These are phyloP conservation scores for Coniochaeta sp. DNA, from an alignment of 2,329 filamentous ascomycete species.

Conservation along the genomic window DNA sequence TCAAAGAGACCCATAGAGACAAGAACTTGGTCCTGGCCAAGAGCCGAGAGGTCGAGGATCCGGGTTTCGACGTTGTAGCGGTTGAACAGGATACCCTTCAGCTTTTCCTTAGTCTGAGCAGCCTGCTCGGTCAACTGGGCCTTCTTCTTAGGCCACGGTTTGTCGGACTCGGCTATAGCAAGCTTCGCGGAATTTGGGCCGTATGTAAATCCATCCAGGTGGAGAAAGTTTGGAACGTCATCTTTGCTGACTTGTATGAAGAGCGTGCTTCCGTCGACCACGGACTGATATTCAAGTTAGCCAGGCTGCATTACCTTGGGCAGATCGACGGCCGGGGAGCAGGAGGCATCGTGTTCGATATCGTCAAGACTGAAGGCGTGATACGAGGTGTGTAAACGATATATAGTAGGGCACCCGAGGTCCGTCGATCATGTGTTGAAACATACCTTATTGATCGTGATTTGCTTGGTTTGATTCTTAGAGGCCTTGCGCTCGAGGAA, in stretches of 20 bases:
- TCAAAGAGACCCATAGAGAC: conserved; percentile 70
- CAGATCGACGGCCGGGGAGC: background rate
- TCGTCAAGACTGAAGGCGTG: background rate
- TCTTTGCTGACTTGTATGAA: conserved; percentile 60
- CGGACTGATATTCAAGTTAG: conserved; percentile 65
- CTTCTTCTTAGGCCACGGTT: conserved; percentile 28
- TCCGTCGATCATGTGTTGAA: conserved; percentile 26
- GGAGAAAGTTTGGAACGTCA: conserved; percentile 56
- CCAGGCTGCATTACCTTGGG: conserved; percentile 29
- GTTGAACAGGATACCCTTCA: conserved; percentile 63
- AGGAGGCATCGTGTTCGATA: background rate
- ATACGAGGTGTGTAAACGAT: conserved; percentile 8
- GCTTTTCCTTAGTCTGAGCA: conserved; percentile 57
- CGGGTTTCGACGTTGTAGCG: conserved; percentile 69
- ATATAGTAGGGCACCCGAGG: conserved; percentile 20
- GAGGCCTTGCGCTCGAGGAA: conserved; percentile 68
- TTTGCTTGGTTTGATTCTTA: conserved; percentile 39
- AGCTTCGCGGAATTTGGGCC: conserved; percentile 60
- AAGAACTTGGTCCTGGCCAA: conserved; percentile 67
- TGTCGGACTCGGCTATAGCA: conserved; percentile 40
- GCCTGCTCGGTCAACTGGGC: conserved; percentile 40
- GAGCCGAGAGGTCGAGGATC: conserved; percentile 73
- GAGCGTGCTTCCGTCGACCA: conserved; percentile 60
- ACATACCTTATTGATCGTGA: conserved; percentile 76
- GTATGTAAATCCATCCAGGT: conserved; percentile 53